Conservation (phyloP, 495 filamentous ascomycete species). For the Lasiosphaeris hirsuta region DNA sequence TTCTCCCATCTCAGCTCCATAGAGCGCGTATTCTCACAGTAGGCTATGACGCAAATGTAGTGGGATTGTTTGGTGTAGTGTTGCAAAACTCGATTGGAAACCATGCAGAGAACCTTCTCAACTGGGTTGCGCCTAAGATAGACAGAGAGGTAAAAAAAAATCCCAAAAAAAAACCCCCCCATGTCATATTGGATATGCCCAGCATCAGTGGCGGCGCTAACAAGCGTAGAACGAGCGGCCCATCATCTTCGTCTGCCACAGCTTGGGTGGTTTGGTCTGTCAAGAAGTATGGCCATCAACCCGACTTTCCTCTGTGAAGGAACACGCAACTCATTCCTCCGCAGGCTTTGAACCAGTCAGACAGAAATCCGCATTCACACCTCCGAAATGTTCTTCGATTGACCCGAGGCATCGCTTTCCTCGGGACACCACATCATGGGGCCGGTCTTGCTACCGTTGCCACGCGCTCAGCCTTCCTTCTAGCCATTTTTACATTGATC, state of each 20-base stretch:
- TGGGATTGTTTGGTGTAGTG: background rate
- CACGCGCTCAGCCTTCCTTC: background rate
- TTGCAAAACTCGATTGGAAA: constrained; percentile 1
- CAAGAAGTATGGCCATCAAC: background rate
- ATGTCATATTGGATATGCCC: no score
- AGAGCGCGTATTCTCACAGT: constrained; percentile 1
- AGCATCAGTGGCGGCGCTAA: background rate
- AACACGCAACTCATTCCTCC: no score
- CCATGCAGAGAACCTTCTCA: constrained; percentile 3
- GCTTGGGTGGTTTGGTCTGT: background rate
- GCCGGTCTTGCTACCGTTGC: background rate
- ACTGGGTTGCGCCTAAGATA: background rate
- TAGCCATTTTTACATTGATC: background rate
- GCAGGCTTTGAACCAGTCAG: background rate
- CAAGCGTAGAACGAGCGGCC: background rate
- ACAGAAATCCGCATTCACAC: background rate
- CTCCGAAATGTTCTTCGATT: background rate
- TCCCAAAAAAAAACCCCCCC: no score
- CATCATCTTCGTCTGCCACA: background rate
- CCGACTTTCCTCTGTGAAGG: no score
- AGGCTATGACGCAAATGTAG: background rate
- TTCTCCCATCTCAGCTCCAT: background rate
- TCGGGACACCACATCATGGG: constrained; percentile 1
- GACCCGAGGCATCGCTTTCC: background rate
- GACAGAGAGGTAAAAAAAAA: no score